phyloP scores from a whole-genome alignment of 2,329 filamentous ascomycete species.

The Calonectria hawksworthii region DNA sequence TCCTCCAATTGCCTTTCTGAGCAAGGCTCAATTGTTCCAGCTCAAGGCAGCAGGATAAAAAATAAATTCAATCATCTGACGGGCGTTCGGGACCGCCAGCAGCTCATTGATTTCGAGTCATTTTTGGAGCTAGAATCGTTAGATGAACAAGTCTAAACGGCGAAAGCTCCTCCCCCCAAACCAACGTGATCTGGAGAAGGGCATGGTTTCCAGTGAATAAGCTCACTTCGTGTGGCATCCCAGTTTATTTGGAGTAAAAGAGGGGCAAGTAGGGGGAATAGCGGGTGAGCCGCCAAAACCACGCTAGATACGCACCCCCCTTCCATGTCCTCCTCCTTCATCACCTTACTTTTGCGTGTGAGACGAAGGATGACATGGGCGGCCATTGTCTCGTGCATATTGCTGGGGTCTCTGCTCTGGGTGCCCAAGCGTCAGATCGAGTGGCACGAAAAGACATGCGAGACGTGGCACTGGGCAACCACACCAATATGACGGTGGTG shows the following conservation, averaged over 20 bases:
- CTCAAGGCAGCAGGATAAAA: conserved; percentile 40
- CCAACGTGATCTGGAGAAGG: conserved; percentile 12
- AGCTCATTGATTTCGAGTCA: not conserved
- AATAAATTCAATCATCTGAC: not conserved
- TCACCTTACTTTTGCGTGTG: conserved; percentile 5
- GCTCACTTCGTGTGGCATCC: conserved; percentile 24
- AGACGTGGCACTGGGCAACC: not conserved
- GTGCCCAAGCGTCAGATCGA: conserved; percentile 7
- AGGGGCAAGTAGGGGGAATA: not conserved
- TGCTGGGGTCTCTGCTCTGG: not conserved
- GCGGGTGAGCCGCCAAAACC: not conserved
- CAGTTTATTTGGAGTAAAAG: conserved; percentile 20
- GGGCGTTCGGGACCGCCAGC: not conserved
- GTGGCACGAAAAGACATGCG: not conserved
- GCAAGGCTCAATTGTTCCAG: conserved; percentile 17
- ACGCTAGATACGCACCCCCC: not conserved
- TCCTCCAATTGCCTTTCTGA: conserved; percentile 14
- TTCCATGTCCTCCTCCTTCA: not conserved
- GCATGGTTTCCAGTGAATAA: conserved; percentile 30
- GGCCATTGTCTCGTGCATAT: conserved; percentile 13
- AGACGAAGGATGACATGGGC: conserved; percentile 1
- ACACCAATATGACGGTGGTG: not conserved
- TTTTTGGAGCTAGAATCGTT: conserved; percentile 8
- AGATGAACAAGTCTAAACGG: conserved; percentile 8
- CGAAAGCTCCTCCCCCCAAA: not conserved